These are phyloP conservation scores for Prunus mongolica DNA, from an alignment of 306 rosid genomes.

Conservation along the genomic window DNA sequence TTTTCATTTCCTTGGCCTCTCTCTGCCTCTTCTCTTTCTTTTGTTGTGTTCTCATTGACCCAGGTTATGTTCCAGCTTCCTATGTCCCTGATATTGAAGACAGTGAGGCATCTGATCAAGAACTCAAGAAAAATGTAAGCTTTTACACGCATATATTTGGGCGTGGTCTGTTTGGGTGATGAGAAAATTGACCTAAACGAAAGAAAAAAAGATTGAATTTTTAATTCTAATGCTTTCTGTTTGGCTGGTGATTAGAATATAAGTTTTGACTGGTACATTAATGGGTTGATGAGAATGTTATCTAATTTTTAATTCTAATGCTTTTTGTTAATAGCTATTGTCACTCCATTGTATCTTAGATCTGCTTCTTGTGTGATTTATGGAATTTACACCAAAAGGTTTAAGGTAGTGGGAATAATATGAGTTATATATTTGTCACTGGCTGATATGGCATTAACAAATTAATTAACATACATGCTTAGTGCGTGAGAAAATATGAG, in stretches of 20 bases:
- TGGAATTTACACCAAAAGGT: neutral
- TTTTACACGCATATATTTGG: neutral
- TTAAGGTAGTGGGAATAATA: neutral
- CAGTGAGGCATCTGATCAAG: constrained; percentile 27
- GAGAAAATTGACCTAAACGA: neutral
- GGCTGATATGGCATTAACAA: neutral
- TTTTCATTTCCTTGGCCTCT: constrained; percentile 51
- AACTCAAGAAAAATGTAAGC: constrained; percentile 50
- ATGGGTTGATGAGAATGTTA: neutral
- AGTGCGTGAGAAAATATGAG: neutral
- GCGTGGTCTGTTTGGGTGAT: constrained; percentile 10
- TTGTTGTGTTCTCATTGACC: constrained; percentile 64
- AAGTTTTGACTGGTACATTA: neutral
- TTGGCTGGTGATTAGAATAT: constrained; percentile 4
- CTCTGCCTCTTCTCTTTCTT: constrained; percentile 66
- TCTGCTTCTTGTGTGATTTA: neutral
- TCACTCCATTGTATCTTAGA: neutral
- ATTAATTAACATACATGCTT: neutral
- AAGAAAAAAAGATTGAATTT: neutral
- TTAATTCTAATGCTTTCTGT: constrained; percentile 10
- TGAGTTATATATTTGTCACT: neutral
- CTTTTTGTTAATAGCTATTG: neutral
- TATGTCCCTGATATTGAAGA: constrained; percentile 76
- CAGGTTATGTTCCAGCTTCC: constrained; percentile 73
- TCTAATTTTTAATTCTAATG: neutral